These are phyloP conservation scores for Fraxinus platypoda DNA, from an alignment of 305 asterid genomes.

Conservation along the genomic window DNA sequence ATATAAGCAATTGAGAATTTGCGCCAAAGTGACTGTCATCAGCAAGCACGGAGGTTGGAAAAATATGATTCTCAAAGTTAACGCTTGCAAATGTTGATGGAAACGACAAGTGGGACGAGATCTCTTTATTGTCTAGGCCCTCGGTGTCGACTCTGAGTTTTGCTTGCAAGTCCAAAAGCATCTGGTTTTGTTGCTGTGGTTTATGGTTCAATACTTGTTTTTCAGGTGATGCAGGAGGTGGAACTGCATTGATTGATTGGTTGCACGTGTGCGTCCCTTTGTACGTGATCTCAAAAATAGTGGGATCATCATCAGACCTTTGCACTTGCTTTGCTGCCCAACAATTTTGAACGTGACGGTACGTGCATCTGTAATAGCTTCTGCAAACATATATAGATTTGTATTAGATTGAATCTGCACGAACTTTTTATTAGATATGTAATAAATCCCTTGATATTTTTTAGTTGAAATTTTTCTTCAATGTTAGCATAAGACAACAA, in stretches of 20 bases:
- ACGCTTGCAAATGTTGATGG: conserved; percentile 45
- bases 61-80: conserved; percentile 35
- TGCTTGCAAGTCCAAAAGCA: conserved; percentile 42
- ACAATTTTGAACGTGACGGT: conserved; percentile 53
- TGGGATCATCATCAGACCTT: conserved; percentile 80
- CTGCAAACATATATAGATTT: conserved; percentile 38
- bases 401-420: neutral
- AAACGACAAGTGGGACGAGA: conserved; percentile 46
- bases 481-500: neutral
- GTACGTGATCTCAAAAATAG: conserved; percentile 66
- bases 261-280: conserved; percentile 70
- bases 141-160: conserved; percentile 61
- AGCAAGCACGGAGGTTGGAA: conserved; percentile 37
- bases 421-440: neutral
- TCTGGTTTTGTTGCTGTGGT: conserved; percentile 39
- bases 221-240: conserved; percentile 36
- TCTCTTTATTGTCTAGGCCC: conserved; percentile 36
- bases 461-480: neutral
- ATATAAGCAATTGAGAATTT: conserved; percentile 48
- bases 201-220: conserved; percentile 43
- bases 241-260: conserved; percentile 30
- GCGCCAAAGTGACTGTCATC: conserved; percentile 43
- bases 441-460: neutral
- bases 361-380: conserved; percentile 88
- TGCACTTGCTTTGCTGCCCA: conserved; percentile 84